Evolutionary conservation across 305 asterid species (phyloP).

Genomic region (Fraxinus nigra): DNA sequence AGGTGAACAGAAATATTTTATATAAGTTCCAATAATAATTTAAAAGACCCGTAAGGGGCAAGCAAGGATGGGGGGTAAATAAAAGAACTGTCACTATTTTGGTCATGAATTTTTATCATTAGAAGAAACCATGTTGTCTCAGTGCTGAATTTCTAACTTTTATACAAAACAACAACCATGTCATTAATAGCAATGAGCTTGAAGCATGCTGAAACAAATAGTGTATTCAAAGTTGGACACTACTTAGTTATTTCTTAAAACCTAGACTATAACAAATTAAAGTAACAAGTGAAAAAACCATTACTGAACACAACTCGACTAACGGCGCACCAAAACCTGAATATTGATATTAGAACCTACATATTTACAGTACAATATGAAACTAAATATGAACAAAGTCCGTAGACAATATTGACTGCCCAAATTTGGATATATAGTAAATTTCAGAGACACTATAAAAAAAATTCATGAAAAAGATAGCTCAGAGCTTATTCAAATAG

Average conservation of each 20-base stretch:
- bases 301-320: background rate
- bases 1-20: conserved; percentile 26
- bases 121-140: background rate
- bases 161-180: background rate
- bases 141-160: background rate
- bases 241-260: background rate
- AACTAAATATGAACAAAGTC: conserved; percentile 6
- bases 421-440: background rate
- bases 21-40: conserved; percentile 12
- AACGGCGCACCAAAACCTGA: background rate
- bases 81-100: background rate
- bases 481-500: background rate
- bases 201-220: background rate
- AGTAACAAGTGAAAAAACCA: background rate
- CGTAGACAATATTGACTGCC: background rate
- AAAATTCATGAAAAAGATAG: background rate
- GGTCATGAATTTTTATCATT: background rate
- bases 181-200: background rate
- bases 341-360: background rate
- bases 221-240: background rate
- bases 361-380: background rate
- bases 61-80: background rate
- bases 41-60: background rate
- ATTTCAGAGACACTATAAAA: background rate
- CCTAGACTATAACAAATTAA: background rate